Conservation (phyloP, 83 land plant species). For the Isoetes engelmannii region DNA sequence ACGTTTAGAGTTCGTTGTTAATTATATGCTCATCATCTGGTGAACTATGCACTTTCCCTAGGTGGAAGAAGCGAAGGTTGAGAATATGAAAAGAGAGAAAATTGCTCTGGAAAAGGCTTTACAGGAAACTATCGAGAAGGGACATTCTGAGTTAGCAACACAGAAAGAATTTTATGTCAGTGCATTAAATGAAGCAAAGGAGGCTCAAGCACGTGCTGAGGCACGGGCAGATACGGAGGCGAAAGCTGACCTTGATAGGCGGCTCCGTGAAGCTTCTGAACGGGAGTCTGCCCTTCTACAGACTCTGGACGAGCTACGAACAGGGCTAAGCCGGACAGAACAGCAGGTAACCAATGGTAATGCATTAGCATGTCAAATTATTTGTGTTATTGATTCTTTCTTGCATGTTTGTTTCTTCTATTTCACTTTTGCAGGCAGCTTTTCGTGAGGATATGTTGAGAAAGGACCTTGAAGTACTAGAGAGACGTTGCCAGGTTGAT, state of each 20-base stretch:
- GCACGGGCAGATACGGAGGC: slow-evolving; percentile 86
- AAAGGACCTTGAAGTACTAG: slow-evolving; percentile 85
- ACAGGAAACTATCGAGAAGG: slow-evolving; percentile 88
- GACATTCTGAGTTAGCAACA: slow-evolving; percentile 76
- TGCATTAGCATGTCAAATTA: not conserved
- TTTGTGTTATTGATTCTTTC: not conserved
- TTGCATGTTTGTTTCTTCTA: too few species aligned
- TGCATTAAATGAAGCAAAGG: slow-evolving; percentile 86
- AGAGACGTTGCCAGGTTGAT: slow-evolving; percentile 82
- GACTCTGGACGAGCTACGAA: slow-evolving; percentile 83
- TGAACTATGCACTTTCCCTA: slow-evolving; percentile 15
- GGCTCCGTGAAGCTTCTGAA: slow-evolving; percentile 68
- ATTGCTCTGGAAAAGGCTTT: slow-evolving; percentile 81
- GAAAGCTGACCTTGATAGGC: slow-evolving; percentile 67
- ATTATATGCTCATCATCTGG: not conserved
- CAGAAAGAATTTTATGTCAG: slow-evolving; percentile 85
- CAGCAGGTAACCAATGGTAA: slow-evolving; percentile 51
- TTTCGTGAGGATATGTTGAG: slow-evolving; percentile 77
- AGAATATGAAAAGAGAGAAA: slow-evolving; percentile 88
- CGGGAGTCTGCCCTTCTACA: slow-evolving; percentile 83
- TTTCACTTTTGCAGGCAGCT: slow-evolving; percentile 51
- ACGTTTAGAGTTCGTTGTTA: not conserved
- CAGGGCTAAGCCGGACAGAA: slow-evolving; percentile 73
- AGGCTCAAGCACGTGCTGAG: slow-evolving; percentile 87
- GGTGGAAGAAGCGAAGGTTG: slow-evolving; percentile 98